phyloP scores from a whole-genome alignment of 2,329 filamentous ascomycete genomes.

The Coniella lustricola region DNA sequence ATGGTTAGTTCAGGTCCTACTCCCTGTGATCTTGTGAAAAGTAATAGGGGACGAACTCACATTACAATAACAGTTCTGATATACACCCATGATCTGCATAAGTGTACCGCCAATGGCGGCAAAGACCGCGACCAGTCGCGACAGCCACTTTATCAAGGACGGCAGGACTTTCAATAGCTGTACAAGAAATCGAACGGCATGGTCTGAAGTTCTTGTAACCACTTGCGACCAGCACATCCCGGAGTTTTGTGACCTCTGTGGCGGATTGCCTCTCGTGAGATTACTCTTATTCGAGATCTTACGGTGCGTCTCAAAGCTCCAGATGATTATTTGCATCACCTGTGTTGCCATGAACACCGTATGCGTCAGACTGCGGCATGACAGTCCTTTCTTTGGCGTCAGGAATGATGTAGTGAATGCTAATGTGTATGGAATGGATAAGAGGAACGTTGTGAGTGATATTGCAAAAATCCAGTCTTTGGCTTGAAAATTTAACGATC shows the following conservation, averaged over 20 bases:
- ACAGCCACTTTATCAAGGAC: not conserved
- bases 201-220: too few species aligned
- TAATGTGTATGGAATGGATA: not conserved
- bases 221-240: not conserved
- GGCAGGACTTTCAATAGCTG: not conserved
- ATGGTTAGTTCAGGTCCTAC: too few species aligned
- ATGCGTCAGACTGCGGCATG: not conserved
- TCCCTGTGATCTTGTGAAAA: not conserved
- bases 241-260: not conserved
- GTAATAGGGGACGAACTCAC: not conserved
- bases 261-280: not conserved
- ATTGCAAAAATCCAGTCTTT: not conserved
- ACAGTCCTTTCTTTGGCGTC: not conserved
- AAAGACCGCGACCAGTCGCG: not conserved
- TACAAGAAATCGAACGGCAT: not conserved
- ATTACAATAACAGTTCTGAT: not conserved
- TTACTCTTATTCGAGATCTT: too few species aligned
- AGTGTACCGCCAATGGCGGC: not conserved
- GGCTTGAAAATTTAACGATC: not conserved
- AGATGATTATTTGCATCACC: not conserved
- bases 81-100: not conserved
- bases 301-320: not conserved
- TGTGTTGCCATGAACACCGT: not conserved
- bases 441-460: not conserved
- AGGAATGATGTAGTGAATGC: not conserved